Evolutionary conservation across 306 rosid genomes (phyloP), one percentile per base, ranked within the genome.

Genomic region (Quercus glauca): DNA sequence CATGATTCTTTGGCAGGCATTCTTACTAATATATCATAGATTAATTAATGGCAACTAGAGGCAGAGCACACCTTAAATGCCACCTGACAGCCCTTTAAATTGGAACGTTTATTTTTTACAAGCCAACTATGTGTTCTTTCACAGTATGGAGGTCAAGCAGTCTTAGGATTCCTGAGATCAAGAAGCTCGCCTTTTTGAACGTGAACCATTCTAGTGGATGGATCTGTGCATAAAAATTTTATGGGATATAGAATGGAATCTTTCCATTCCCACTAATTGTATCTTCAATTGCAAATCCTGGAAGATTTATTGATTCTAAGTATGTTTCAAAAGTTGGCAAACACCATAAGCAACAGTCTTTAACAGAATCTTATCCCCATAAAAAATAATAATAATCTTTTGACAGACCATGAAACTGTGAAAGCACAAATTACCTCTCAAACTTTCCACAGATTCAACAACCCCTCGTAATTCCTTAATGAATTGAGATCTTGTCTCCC

Each of bases 361-460:
- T 35, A 69, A 71, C 51, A 68, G 55, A 78, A 43, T 64, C 76
- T 86, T 23, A 21, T 18, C 8, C 6, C 6, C 37, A 33, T 33
- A 33, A 43, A 14, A 37, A 41, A 60, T 4, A 41, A 60, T 23
- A 43, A 43, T 6, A 43, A 43, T 37, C 15, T 52, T 63, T 17
- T 23, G 63, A 73, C 37, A 68, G 49, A 43, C 37, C 37, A 33
- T 33, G 37, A 37, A 79, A 53, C 71, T 77, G 87, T 26, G 33
- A 76, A 52, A 70, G 25, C 60, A 25, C 17, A 63, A 61, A 49
- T 55, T 55, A 85, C 97, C 96, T 89, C 93, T 87, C 73, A 95
- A 83, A 76, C 71, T 85, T 67, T 87, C 91, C 60, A 91, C 55
- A 25, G 97, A 84, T 76, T 75, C 73, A 69, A 86, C 90, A 77